A percentile compares a stretch with the other conserved stretches of the same genome.
Evolutionary conservation across 768 basidiomycete genomes (phyloP).

Genomic region (Trametes cingulata): DNA sequence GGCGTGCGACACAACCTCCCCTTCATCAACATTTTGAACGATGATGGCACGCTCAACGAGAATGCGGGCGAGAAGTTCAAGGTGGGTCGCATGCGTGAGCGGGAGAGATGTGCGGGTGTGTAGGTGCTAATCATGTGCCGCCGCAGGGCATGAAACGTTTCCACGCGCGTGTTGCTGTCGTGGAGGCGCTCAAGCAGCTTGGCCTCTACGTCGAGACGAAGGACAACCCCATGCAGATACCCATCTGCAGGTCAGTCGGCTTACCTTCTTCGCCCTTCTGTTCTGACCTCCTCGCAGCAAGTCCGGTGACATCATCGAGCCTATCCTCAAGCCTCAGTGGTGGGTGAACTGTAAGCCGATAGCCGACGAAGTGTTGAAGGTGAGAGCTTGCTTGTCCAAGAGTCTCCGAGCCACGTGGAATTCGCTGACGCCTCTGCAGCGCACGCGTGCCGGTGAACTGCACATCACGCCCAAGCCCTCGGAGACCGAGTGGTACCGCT

Average conservation of each 20-base stretch:
- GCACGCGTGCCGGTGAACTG: constrained; percentile 86
- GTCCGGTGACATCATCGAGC: constrained; percentile 96
- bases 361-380: constrained; percentile 87
- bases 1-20: constrained; percentile 84
- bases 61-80: constrained; percentile 83
- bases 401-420: not conserved
- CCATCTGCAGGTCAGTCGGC: constrained; percentile 56
- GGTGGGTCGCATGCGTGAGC: constrained; percentile 33
- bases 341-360: constrained; percentile 94
- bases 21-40: constrained; percentile 94
- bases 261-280: not conserved
- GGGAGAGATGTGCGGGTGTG: not conserved
- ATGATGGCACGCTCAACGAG: constrained; percentile 93
- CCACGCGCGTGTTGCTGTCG: constrained; percentile 83
- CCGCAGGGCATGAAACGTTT: constrained; percentile 94
- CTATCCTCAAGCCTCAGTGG: constrained; percentile 97
- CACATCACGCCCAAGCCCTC: constrained; percentile 80
- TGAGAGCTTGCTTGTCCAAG: constrained; percentile 31
- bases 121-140: not conserved
- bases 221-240: constrained; percentile 97
- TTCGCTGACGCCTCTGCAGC: constrained; percentile 45
- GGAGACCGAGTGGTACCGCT: constrained; percentile 94
- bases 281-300: constrained; percentile 54
- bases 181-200: constrained; percentile 79
- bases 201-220: constrained; percentile 89